Evolutionary conservation across 129 eudicot genomes (phyloP).

Genomic region (Helianthus tuberosus): DNA sequence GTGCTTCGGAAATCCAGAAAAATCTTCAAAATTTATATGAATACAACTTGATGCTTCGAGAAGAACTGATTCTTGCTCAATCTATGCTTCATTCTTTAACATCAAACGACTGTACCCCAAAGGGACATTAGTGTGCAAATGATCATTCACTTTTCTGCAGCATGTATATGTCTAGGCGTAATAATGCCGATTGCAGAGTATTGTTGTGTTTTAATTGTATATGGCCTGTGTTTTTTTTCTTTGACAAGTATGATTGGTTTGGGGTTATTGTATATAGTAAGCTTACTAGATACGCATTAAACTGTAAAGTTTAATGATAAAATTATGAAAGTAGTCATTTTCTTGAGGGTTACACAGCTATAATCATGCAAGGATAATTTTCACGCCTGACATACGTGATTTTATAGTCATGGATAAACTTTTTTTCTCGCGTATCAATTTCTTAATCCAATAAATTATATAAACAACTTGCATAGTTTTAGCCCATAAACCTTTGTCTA

Average conservation of each 20-base stretch:
- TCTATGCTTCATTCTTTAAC: slow-evolving; percentile 56
- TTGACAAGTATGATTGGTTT: slow-evolving; percentile 9
- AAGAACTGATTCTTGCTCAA: slow-evolving; percentile 56
- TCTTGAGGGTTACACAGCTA: too few species aligned
- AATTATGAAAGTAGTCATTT: too few species aligned
- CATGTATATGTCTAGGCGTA: slow-evolving; percentile 5
- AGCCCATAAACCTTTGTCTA: neutral
- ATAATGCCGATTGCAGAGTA: neutral
- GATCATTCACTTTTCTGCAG: neutral
- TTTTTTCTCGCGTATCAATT: too few species aligned
- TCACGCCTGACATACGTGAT: too few species aligned
- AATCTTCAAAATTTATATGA: slow-evolving; percentile 51
- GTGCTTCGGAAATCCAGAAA: slow-evolving; percentile 52
- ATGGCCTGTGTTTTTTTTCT: neutral
- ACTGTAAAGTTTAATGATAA: too few species aligned
- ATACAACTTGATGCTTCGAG: slow-evolving; percentile 64
- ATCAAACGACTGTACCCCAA: slow-evolving; percentile 23
- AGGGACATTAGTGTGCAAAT: slow-evolving; percentile 9
- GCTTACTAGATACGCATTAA: neutral
- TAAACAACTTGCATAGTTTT: neutral
- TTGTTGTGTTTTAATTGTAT: slow-evolving; percentile 16
- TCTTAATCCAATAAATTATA: too few species aligned
- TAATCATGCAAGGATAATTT: too few species aligned
- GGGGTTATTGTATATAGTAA: slow-evolving; percentile 4
- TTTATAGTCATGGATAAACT: too few species aligned